Base-by-base conservation (phyloP, 2,329 filamentous ascomycete genomes). In the Niveomyces coronatus region DNA sequence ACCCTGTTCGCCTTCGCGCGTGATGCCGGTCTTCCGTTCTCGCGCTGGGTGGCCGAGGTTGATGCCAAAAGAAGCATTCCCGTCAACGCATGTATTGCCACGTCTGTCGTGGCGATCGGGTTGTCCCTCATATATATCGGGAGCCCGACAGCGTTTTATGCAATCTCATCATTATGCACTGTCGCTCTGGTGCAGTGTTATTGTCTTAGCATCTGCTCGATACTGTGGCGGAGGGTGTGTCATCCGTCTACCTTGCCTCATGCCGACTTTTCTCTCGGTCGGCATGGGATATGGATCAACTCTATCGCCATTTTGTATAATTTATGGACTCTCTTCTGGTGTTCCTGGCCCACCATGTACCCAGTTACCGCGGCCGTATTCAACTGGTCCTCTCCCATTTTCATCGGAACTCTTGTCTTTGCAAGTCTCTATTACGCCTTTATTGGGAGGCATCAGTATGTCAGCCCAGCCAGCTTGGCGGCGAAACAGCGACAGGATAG, bases 131-230 rank as follows among this genome's bases (percentile, higher is more conserved):
- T 44, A 9, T 45, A 47, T 14, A 31, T 47, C 10, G 43, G 40
- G 11, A 47, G 45, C 20, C 31, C 39, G 8, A 39, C 44, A 11
- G 45, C 45, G 3, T 47, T 44, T 27, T 43, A 45, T 17, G 45
- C 43, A 24, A 42, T 47, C 16, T 24, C 35, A 2, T 45, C 45
- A 3, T 41, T 47, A 1, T 35, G 20, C 19, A 45, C 39, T 2
- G 43, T 47, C 9, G 37, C 45, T 2, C 11, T 45, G 11, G 41
- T 47, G 1, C 45, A 47, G 31, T 45, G 43, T 32, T 47, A 47
- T 15, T 20, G 34, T 6, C 31, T 47, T 4, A 45, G 45, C 26
- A 44, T 45, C 15, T 41, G 45, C 9, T 47, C 39, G 37, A 38
- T 47, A 3, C 18, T 43, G 17, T 47, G 44, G 42, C 40, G 44